These are phyloP conservation scores for Cytospora paraplurivora DNA, from an alignment of 2,329 filamentous ascomycete genomes.

Conservation along the genomic window DNA sequence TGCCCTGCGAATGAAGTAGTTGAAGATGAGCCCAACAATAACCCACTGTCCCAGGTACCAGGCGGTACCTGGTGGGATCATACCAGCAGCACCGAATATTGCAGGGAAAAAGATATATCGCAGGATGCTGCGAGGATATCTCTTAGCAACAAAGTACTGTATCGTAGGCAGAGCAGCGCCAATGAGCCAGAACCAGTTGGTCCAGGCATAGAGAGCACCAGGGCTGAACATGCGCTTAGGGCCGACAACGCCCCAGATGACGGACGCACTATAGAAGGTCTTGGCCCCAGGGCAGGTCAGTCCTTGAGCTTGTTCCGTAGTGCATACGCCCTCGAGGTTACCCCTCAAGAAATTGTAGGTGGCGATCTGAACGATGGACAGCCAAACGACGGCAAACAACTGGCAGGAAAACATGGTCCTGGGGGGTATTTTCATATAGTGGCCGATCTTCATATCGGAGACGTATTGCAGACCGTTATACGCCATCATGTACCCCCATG, in stretches of 20 bases:
- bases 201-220: constrained; percentile 33
- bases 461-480: constrained; percentile 51
- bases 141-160: constrained; percentile 51
- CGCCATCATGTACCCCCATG: constrained; percentile 49
- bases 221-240: constrained; percentile 53
- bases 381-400: constrained; percentile 44
- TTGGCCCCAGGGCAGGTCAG: constrained; percentile 59
- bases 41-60: constrained; percentile 59
- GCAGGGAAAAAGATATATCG: constrained; percentile 56
- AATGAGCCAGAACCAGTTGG: constrained; percentile 59
- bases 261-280: constrained; percentile 62
- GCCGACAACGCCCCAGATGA: constrained; percentile 65
- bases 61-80: constrained; percentile 58
- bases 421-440: constrained; percentile 54
- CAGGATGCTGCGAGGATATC: constrained; percentile 48
- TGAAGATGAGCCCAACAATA: constrained; percentile 57
- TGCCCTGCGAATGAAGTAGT: constrained; percentile 52
- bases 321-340: constrained; percentile 58
- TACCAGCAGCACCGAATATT: constrained; percentile 52
- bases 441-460: constrained; percentile 54
- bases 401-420: constrained; percentile 52
- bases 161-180: constrained; percentile 50
- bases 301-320: constrained; percentile 47
- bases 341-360: constrained; percentile 45
- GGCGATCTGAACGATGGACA: constrained; percentile 42